Conservation (phyloP, 23 red algal species). For the Gracilaria domingensis region DNA sequence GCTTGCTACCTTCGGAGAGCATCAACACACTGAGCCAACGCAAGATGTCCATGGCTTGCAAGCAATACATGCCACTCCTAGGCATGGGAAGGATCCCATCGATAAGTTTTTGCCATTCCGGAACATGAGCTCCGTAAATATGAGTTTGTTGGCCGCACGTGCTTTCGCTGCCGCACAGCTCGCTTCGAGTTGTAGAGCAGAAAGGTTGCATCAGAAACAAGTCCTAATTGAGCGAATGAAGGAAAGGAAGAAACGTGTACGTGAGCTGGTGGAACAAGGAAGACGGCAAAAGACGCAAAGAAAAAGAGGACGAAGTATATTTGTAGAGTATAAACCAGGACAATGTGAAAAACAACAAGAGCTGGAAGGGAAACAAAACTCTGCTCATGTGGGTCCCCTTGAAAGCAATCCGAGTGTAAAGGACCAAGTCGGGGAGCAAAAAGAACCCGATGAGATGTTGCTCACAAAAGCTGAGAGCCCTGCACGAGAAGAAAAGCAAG, state of each 20-base stretch:
- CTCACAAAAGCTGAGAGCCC: not conserved
- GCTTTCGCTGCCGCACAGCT: constrained; percentile 32
- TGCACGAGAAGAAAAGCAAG: not conserved
- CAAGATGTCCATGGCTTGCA: not conserved
- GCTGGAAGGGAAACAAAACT: not conserved
- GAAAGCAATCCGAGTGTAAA: not conserved
- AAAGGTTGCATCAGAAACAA: constrained; percentile 1
- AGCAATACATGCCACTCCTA: constrained; percentile 1
- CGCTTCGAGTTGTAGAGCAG: not conserved
- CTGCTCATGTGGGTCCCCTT: not conserved
- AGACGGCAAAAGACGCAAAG: not conserved
- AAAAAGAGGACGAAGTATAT: not conserved
- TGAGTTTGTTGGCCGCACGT: not conserved
- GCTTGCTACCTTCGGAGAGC: constrained; percentile 12
- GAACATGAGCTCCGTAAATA: not conserved
- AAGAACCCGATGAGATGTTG: not conserved
- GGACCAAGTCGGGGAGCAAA: not conserved
- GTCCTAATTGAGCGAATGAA: not conserved
- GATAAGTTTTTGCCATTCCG: not conserved
- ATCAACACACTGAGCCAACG: not conserved
- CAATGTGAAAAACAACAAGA: not conserved
- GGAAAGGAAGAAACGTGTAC: constrained; percentile 12
- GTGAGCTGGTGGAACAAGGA: not conserved
- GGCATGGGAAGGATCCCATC: not conserved
- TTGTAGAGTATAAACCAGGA: not conserved